Conservation (phyloP, 2,329 filamentous ascomycete species). For the Phaeosphaeria sp. region DNA sequence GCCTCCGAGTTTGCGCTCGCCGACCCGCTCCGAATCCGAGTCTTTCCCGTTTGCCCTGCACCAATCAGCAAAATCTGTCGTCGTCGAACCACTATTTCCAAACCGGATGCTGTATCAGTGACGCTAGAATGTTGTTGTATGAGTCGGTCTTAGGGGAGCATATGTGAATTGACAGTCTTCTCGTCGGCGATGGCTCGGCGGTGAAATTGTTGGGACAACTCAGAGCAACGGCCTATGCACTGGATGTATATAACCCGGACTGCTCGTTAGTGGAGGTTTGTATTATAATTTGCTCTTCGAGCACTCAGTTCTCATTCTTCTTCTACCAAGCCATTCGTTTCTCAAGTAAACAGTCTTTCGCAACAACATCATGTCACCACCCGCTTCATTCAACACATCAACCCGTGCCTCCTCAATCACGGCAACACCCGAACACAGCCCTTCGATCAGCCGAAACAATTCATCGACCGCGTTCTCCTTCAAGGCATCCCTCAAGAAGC, state of each 20-base stretch:
- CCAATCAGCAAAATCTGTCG: background rate
- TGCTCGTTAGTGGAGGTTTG: background rate
- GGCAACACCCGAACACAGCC: background rate
- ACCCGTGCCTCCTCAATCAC: conserved; percentile 12
- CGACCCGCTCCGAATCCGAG: conserved; percentile 17
- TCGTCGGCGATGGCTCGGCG: conserved; percentile 17
- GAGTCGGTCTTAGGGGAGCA: background rate
- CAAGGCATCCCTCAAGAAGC: conserved; percentile 37
- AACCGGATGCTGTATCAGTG: background rate
- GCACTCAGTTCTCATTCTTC: too few species aligned
- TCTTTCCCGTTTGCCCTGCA: conserved; percentile 10
- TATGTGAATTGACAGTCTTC: background rate
- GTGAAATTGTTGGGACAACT: conserved; percentile 4
- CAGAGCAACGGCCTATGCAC: background rate
- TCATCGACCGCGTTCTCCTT: conserved; percentile 12
- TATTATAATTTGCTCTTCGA: background rate
- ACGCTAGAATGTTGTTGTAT: background rate
- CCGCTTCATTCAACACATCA: conserved; percentile 2
- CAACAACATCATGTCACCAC: conserved; percentile 10
- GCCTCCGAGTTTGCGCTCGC: conserved; percentile 7
- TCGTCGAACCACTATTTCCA: background rate
- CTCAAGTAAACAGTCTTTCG: background rate
- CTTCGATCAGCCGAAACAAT: conserved; percentile 4
- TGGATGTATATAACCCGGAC: background rate
- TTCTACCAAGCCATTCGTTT: background rate